phyloP scores from a whole-genome alignment of 345 rosid species.

The Brassica nigra region DNA sequence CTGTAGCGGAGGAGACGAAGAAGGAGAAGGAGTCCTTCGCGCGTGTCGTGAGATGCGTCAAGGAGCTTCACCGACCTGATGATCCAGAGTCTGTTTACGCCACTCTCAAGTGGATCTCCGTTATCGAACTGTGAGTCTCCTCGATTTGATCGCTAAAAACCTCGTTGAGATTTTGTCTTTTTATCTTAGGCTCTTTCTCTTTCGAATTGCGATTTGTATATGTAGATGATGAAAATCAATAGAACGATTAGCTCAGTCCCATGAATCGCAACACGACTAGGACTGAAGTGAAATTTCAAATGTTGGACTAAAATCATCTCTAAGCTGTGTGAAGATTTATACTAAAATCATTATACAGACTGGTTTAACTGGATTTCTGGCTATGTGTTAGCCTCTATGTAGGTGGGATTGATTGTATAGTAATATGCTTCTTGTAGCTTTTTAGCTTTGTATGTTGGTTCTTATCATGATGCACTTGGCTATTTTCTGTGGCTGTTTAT shows the following conservation, averaged over 20 bases:
- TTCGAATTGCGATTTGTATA: conserved; percentile 25
- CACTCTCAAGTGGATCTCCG: conserved; percentile 92
- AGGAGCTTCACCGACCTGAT: conserved; percentile 57
- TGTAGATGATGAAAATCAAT: not conserved
- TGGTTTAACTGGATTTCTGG: not conserved
- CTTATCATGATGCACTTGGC: conserved; percentile 12
- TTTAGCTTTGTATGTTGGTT: conserved; percentile 11
- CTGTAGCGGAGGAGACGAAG: conserved; percentile 80
- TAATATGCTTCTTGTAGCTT: conserved; percentile 16
- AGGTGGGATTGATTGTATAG: conserved; percentile 16
- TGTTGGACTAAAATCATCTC: conserved; percentile 2
- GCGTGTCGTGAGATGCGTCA: conserved; percentile 63
- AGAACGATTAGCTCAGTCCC: not conserved
- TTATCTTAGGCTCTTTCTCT: not conserved
- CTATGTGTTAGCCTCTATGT: conserved; percentile 22
- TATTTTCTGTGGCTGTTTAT: not conserved
- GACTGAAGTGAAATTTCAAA: conserved; percentile 1
- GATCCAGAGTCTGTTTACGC: conserved; percentile 94
- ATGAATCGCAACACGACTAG: not conserved
- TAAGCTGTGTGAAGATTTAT: not conserved
- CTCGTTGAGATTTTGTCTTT: not conserved
- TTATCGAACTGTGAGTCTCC: conserved; percentile 72
- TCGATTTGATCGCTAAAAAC: conserved; percentile 18
- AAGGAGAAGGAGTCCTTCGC: conserved; percentile 83
- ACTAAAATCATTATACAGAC: not conserved